Evolutionary conservation across 2,329 filamentous ascomycete genomes (phyloP).

Genomic region (Aspergillus carbonarius): DNA sequence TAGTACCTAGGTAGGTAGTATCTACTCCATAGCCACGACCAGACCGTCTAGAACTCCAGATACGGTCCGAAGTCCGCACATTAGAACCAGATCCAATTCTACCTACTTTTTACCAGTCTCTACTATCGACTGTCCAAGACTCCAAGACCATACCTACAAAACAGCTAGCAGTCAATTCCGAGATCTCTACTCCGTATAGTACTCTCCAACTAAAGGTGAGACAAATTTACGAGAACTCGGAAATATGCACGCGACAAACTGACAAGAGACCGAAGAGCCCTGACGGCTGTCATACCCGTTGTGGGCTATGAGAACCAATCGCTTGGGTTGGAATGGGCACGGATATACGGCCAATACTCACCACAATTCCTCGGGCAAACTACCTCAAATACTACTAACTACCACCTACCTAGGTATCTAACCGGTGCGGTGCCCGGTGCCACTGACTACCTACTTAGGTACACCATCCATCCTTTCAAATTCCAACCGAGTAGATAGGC

Average conservation of each 20-base stretch:
- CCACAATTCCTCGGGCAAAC: too few species aligned
- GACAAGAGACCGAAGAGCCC: neutral
- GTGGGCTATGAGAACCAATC: neutral
- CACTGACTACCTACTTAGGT: too few species aligned
- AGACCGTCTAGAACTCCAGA: neutral
- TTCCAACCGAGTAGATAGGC: too few species aligned
- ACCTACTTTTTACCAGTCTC: too few species aligned
- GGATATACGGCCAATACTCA: neutral
- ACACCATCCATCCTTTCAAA: too few species aligned
- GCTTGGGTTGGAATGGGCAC: neutral
- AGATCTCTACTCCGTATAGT: neutral
- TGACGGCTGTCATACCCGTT: slow-evolving; percentile 1
- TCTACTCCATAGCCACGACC: neutral
- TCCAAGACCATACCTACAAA: neutral
- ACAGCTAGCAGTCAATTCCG: neutral
- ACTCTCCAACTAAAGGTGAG: neutral
- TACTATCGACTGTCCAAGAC: too few species aligned
- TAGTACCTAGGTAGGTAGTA: neutral
- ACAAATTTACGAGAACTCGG: neutral
- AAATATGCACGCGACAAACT: neutral
- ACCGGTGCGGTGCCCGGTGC: too few species aligned
- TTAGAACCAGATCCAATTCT: neutral
- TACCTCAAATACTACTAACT: too few species aligned
- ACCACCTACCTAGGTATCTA: too few species aligned
- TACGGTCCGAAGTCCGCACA: neutral